Evolutionary conservation across 2,329 filamentous ascomycete species (phyloP).

Genomic region (Stemphylium beticola): DNA sequence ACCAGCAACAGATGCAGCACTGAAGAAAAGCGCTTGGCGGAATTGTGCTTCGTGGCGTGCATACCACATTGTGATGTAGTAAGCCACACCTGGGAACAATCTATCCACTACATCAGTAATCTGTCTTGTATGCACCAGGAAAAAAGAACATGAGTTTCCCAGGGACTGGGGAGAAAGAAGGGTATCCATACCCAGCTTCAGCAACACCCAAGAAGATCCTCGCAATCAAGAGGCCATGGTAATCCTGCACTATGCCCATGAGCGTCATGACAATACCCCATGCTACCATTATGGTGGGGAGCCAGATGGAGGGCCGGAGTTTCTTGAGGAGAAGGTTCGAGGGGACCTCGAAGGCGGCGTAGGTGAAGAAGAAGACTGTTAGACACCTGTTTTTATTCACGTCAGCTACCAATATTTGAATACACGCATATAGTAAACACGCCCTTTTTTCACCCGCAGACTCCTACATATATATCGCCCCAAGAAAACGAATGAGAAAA

Average conservation of each 20-base stretch:
- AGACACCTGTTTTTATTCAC: too few relatives aligned
- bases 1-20: slow-evolving; percentile 62
- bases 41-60: slow-evolving; percentile 62
- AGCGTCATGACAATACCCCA: slow-evolving; percentile 44
- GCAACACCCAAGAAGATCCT: slow-evolving; percentile 50
- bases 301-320: slow-evolving; percentile 54
- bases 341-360: slow-evolving; percentile 55
- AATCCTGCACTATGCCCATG: too few relatives aligned
- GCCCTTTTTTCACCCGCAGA: too few relatives aligned
- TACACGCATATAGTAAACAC: too few relatives aligned
- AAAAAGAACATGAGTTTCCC: too few relatives aligned
- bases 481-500: too few relatives aligned
- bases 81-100: slow-evolving; percentile 49
- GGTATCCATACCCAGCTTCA: slow-evolving; percentile 46
- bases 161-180: too few relatives aligned
- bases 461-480: too few relatives aligned
- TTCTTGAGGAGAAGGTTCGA: slow-evolving; percentile 67
- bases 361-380: slow-evolving; percentile 48
- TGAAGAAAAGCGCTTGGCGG: slow-evolving; percentile 64
- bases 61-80: slow-evolving; percentile 65
- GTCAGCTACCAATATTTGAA: too few relatives aligned
- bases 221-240: slow-evolving; percentile 5
- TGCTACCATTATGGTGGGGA: slow-evolving; percentile 53
- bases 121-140: too few relatives aligned
- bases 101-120: too few relatives aligned